Conservation (phyloP, 768 basidiomycete genomes). For the Gloeophyllum trabeum region DNA sequence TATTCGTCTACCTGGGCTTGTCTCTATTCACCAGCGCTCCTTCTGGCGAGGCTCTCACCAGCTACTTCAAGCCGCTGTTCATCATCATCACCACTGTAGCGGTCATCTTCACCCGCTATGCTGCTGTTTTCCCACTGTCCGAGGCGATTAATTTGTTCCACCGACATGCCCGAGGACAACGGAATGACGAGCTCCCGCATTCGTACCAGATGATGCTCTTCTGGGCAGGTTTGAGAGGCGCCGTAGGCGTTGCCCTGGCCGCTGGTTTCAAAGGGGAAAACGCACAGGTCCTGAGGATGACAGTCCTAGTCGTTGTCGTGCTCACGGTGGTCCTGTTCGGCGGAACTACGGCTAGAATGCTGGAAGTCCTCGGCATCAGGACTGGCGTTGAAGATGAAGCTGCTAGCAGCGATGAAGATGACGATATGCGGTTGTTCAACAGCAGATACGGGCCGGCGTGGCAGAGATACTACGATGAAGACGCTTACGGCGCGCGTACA, state of each 20-base stretch:
- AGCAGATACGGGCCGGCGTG: constrained; percentile 7
- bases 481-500: background rate
- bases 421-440: constrained; percentile 24
- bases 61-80: constrained; percentile 91
- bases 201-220: constrained; percentile 99
- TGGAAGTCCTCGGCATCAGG: constrained; percentile 91
- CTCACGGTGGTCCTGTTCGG: constrained; percentile 92
- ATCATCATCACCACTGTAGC: constrained; percentile 86
- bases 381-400: constrained; percentile 93
- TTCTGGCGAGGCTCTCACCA: constrained; percentile 62
- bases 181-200: constrained; percentile 87
- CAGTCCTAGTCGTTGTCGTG: constrained; percentile 92
- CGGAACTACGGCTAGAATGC: constrained; percentile 94
- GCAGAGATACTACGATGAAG: constrained; percentile 2
- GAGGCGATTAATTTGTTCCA: constrained; percentile 93
- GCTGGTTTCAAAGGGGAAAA: constrained; percentile 93
- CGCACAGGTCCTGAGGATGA: constrained; percentile 82
- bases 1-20: constrained; percentile 97
- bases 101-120: constrained; percentile 91
- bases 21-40: constrained; percentile 90
- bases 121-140: constrained; percentile 90
- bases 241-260: constrained; percentile 95
- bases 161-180: constrained; percentile 72
- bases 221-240: constrained; percentile 95
- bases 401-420: constrained; percentile 39